A percentile compares a stretch with the other conserved stretches of the same genome.
phyloP scores from a whole-genome alignment of 2,329 filamentous ascomycete species.

The Cladosporium sp. region DNA sequence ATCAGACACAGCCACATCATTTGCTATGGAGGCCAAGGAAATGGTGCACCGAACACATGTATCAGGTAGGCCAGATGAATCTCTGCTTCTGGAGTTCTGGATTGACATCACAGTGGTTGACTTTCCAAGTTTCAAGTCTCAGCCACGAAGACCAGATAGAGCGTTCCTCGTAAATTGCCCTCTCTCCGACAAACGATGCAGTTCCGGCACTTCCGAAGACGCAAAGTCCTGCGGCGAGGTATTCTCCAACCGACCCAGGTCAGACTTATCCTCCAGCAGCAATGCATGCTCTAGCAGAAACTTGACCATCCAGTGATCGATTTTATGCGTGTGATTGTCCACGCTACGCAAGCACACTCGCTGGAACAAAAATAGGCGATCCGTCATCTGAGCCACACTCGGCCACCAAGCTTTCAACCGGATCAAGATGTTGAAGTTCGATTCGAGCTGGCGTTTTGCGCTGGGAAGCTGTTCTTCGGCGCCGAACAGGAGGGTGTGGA shows the following conservation, averaged over 20 bases:
- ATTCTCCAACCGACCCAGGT: background rate
- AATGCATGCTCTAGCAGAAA: conserved; percentile 12
- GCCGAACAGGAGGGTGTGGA: conserved; percentile 44
- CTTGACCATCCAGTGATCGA: conserved; percentile 17
- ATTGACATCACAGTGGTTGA: too few relatives aligned
- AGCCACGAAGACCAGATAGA: background rate
- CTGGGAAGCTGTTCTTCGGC: conserved; percentile 34
- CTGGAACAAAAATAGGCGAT: conserved; percentile 40
- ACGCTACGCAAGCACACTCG: conserved; percentile 32
- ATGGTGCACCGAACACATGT: too few relatives aligned
- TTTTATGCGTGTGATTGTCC: conserved; percentile 11
- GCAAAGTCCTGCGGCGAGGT: background rate
- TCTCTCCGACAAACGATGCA: background rate
- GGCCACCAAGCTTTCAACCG: conserved; percentile 41
- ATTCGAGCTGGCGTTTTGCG: conserved; percentile 37
- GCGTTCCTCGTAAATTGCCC: background rate
- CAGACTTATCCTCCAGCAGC: background rate
- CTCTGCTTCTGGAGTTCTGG: too few relatives aligned
- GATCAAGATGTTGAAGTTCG: conserved; percentile 45
- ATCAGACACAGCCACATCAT: too few relatives aligned
- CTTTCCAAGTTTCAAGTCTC: background rate
- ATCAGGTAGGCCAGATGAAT: too few relatives aligned
- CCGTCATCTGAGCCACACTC: conserved; percentile 25
- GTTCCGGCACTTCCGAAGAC: background rate
- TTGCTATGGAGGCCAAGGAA: too few relatives aligned